Conservation (phyloP, 176 grass and related monocot genomes). For the Zea luxurians region DNA sequence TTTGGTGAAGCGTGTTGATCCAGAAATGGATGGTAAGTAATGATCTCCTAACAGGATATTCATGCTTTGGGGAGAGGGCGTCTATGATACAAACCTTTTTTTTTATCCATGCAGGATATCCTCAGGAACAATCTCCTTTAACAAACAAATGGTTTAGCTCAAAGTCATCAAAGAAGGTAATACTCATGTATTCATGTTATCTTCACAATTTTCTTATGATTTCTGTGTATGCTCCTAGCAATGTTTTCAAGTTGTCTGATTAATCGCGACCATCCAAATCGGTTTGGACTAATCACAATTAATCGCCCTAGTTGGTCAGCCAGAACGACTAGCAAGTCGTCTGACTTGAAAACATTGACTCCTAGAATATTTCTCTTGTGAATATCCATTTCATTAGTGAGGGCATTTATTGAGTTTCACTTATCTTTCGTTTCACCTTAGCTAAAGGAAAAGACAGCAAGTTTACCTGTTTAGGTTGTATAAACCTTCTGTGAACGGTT, state of each 20-base stretch:
- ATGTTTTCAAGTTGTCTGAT: no score
- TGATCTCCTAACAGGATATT: conserved; percentile 25
- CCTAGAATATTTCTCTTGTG: neutral
- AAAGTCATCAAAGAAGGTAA: conserved; percentile 90
- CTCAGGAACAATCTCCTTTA: conserved; percentile 55
- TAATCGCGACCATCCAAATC: no score
- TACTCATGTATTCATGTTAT: conserved; percentile 5
- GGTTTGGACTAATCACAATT: no score
- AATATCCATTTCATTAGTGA: neutral
- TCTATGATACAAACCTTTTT: neutral
- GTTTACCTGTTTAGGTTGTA: conserved; percentile 7
- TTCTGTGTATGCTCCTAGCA: no score
- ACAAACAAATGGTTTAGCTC: conserved; percentile 85
- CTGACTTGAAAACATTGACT: neutral
- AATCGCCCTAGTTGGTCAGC: no score
- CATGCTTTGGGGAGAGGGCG: neutral
- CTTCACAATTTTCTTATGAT: neutral
- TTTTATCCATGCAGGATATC: conserved; percentile 42
- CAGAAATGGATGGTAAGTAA: conserved; percentile 65
- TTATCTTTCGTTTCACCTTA: neutral
- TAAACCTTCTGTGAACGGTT: neutral
- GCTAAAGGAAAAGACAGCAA: neutral
- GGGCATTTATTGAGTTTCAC: neutral
- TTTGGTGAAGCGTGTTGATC: conserved; percentile 65
- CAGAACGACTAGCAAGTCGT: no score